These are phyloP conservation scores for Hemileccinum rubropunctum DNA, from an alignment of 768 basidiomycete genomes.

Conservation along the genomic window DNA sequence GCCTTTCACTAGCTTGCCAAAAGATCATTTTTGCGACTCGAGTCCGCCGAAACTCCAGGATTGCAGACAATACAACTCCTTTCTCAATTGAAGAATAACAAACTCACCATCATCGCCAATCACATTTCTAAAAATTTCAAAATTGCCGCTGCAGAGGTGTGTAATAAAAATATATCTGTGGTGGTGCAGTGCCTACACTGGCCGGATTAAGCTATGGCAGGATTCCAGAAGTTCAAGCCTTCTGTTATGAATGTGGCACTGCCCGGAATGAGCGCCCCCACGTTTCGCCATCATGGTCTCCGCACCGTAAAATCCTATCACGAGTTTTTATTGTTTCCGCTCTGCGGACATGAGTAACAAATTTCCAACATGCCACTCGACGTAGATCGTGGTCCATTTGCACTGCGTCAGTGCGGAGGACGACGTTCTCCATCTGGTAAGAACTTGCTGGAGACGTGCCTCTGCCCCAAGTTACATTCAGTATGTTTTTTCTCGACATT, in stretches of 20 bases:
- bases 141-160: neutral
- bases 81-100: neutral
- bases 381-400: neutral
- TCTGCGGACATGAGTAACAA: neutral
- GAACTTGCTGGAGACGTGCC: too few relatives aligned
- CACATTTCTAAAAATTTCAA: neutral
- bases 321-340: slow-evolving; percentile 6
- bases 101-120: neutral
- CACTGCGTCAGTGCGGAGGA: neutral
- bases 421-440: neutral
- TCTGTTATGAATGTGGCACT: neutral
- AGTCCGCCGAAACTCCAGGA: too few relatives aligned
- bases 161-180: neutral
- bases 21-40: too few relatives aligned
- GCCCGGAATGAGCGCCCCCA: neutral
- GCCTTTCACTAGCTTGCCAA: too few relatives aligned
- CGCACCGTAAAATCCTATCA: slow-evolving; percentile 2
- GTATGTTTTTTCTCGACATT: neutral
- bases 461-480: too few relatives aligned
- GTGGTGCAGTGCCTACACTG: neutral
- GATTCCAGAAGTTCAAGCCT: neutral
- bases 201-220: neutral
- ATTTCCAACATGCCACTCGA: neutral
- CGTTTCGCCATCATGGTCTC: neutral
- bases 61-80: too few relatives aligned